Evolutionary conservation across 1,284 basidiomycete genomes (phyloP), one percentile per base, ranked within the genome.

Genomic region (Spongispora temasekensis): DNA sequence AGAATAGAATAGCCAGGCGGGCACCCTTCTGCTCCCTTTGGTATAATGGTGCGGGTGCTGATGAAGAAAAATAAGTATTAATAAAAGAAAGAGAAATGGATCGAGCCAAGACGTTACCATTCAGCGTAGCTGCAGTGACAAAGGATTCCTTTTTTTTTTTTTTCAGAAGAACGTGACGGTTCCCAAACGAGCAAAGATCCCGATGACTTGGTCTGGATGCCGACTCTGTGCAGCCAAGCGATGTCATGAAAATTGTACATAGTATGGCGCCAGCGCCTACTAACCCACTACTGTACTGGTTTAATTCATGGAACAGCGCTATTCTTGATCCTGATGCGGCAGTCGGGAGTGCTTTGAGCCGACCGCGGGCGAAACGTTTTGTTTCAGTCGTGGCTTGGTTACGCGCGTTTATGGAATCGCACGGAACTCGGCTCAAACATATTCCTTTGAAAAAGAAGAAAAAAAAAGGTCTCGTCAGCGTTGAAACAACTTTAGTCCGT

Each of bases 351-450:
- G 17, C 21, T 27, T 17, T 9, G 15, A 23, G 25, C 25, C 2
- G 61, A 55, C 56, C 56, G 62, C 61, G 63, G 61, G 53, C 13
- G n/a, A n/a, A n/a, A n/a, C n/a, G n/a, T n/a, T 28, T 44, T 28
- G 28, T 42, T 42, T n/a, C n/a, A n/a, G n/a, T n/a, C 12, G 19
- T 31, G 25, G 13, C 25, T n/a, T 31, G 23, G 40, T 42, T 64
- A 46, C 35, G 30, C 34, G 25, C 23, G 40, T 34, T 19, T 28
- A 34, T 15, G 10, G 5, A 10, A 31, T 21, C 23, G 46, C 35
- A 17, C 19, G 52, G 37, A 27, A 21, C 12, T 12, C 46, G 25
- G 35, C 15, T 27, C 23, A 17, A 17, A 37, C 35, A n/a, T 57
- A n/a, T n/a, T n/a, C n/a, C n/a, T n/a, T n/a, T n/a, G n/a, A n/a